These are phyloP conservation scores for Zizania palustris DNA, from an alignment of 202 grass and related monocot genomes.

Conservation along the genomic window DNA sequence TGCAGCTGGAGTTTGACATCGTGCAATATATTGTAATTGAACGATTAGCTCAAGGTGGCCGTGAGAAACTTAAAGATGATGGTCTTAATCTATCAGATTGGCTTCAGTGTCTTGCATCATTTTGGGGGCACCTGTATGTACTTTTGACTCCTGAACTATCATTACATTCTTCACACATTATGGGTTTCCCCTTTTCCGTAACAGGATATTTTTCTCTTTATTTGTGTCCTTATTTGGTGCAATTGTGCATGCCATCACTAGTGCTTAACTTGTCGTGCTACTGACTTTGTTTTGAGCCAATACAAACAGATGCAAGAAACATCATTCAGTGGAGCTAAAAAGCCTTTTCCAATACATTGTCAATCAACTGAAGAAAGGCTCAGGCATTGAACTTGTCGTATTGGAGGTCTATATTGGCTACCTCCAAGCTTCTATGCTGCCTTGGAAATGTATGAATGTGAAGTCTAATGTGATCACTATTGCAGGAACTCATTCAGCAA, in stretches of 20 bases:
- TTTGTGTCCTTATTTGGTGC: constrained; percentile 4
- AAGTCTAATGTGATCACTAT: constrained; percentile 30
- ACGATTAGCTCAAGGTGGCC: constrained; percentile 89
- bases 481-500: constrained; percentile 98
- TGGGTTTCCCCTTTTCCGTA: constrained; percentile 16
- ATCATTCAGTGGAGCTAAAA: constrained; percentile 92
- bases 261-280: constrained; percentile 9
- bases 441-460: constrained; percentile 24
- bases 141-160: constrained; percentile 27
- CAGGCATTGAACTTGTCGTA: constrained; percentile 87
- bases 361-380: constrained; percentile 94
- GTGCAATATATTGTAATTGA: constrained; percentile 99
- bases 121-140: constrained; percentile 96
- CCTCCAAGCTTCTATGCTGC: constrained; percentile 22
- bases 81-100: constrained; percentile 97
- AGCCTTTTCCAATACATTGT: constrained; percentile 98
- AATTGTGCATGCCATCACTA: neutral
- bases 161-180: constrained; percentile 32
- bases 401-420: constrained; percentile 67
- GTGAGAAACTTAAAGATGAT: constrained; percentile 96
- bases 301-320: constrained; percentile 88
- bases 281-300: constrained; percentile 4
- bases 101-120: constrained; percentile 99
- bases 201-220: constrained; percentile 15
- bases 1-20: constrained; percentile 97